A percentile compares a stretch with the other conserved stretches of the same genome.
Conservation (phyloP, 2,329 filamentous ascomycete species). For the Penicillium sp. region DNA sequence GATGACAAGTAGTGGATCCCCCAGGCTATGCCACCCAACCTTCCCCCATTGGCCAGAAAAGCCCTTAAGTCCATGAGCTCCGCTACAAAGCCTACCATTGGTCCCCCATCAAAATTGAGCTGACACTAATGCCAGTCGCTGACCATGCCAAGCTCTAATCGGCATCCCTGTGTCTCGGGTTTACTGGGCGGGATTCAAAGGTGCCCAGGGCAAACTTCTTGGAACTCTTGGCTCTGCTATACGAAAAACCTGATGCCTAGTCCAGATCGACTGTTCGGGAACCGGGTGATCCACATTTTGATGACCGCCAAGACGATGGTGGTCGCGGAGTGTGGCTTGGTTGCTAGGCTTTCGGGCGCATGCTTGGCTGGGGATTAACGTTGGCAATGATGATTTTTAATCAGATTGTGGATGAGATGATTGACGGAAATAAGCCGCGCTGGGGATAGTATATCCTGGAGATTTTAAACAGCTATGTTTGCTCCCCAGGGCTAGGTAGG, state of each 20-base stretch:
- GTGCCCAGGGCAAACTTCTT: neutral
- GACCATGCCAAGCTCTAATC: neutral
- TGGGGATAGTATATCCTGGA: neutral
- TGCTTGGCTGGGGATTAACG: neutral
- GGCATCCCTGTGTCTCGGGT: neutral
- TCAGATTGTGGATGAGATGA: neutral
- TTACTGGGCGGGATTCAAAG: neutral
- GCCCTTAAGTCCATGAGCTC: neutral
- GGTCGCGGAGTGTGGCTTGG: neutral
- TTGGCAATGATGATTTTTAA: neutral
- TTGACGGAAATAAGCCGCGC: neutral
- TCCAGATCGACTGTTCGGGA: neutral
- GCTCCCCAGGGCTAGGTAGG: too few relatives aligned
- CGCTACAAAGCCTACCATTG: neutral
- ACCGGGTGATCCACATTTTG: neutral
- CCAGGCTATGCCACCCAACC: neutral
- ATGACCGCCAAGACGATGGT: neutral
- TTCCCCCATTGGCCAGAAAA: neutral
- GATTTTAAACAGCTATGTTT: neutral
- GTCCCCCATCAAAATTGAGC: neutral
- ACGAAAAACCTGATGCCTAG: neutral
- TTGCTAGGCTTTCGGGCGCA: neutral
- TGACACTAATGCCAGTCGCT: conserved; percentile 2
- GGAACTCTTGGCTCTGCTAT: neutral
- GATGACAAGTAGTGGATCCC: neutral